Conservation (phyloP, 1,284 basidiomycete genomes). For the Ceratobasidium sp. region DNA sequence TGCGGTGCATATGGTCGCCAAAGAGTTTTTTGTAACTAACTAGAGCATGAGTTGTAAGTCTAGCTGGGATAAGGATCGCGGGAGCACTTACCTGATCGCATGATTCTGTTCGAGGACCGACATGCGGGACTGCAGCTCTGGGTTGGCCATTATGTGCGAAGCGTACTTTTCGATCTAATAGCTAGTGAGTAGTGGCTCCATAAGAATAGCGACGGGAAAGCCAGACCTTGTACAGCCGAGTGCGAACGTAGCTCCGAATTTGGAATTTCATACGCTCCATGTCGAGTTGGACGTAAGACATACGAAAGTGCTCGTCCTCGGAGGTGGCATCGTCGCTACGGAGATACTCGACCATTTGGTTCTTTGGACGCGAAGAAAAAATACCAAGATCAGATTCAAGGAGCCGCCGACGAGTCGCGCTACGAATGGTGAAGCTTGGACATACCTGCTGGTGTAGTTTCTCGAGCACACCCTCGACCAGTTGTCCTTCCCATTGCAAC, state of each 20-base stretch:
- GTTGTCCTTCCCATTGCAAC: constrained; percentile 76
- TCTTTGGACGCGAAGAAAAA: constrained; percentile 47
- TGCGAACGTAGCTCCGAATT: constrained; percentile 86
- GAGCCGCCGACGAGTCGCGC: too few relatives aligned
- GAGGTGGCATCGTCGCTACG: constrained; percentile 80
- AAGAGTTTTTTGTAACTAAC: constrained; percentile 34
- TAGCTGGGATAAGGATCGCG: background rate
- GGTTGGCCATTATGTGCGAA: constrained; percentile 75
- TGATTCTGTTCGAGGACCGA: constrained; percentile 84
- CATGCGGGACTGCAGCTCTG: constrained; percentile 73
- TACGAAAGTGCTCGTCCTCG: constrained; percentile 90
- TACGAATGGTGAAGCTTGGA: background rate
- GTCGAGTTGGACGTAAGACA: constrained; percentile 91
- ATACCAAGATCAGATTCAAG: background rate
- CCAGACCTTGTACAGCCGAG: constrained; percentile 82
- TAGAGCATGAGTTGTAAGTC: background rate
- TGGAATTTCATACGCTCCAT: constrained; percentile 92
- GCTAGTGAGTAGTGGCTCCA: background rate
- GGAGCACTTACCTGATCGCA: constrained; percentile 67
- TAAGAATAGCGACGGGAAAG: background rate
- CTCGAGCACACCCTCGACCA: constrained; percentile 78
- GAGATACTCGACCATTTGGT: constrained; percentile 61
- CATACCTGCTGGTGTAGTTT: constrained; percentile 85
- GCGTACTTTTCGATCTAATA: constrained; percentile 86
- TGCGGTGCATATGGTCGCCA: constrained; percentile 11